phyloP scores from a whole-genome alignment of 331 rosid genomes.

The Malus hybrid region DNA sequence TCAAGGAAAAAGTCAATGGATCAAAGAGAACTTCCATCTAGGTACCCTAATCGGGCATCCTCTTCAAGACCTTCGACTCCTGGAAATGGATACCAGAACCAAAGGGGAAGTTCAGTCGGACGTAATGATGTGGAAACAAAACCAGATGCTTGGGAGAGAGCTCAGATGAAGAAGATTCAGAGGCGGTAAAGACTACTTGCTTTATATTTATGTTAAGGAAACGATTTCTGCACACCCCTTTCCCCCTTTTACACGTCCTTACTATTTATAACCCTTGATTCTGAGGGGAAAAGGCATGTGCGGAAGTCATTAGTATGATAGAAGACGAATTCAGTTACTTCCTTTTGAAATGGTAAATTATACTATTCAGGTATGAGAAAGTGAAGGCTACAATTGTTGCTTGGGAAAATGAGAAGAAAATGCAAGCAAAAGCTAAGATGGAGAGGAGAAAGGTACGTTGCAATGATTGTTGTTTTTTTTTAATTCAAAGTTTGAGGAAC shows the following conservation, averaged over 20 bases:
- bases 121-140: slow-evolving; percentile 16
- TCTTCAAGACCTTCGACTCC: slow-evolving; percentile 18
- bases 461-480: background rate
- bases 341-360: slow-evolving; percentile 9
- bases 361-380: slow-evolving; percentile 46
- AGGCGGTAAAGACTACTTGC: slow-evolving; percentile 31
- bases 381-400: slow-evolving; percentile 33
- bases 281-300: background rate
- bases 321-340: background rate
- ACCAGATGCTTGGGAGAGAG: slow-evolving; percentile 52
- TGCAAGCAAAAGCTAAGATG: slow-evolving; percentile 39
- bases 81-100: slow-evolving; percentile 23
- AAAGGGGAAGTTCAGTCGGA: slow-evolving; percentile 10
- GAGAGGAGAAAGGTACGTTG: slow-evolving; percentile 44
- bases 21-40: slow-evolving; percentile 18
- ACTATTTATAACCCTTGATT: background rate
- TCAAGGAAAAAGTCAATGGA: slow-evolving; percentile 22
- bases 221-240: background rate
- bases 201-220: background rate
- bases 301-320: background rate
- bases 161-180: slow-evolving; percentile 40
- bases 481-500: background rate
- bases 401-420: slow-evolving; percentile 55
- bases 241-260: background rate
- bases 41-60: slow-evolving; percentile 21